Evolutionary conservation across 2,329 filamentous ascomycete genomes (phyloP).

Genomic region (Colletotrichum eleusines): DNA sequence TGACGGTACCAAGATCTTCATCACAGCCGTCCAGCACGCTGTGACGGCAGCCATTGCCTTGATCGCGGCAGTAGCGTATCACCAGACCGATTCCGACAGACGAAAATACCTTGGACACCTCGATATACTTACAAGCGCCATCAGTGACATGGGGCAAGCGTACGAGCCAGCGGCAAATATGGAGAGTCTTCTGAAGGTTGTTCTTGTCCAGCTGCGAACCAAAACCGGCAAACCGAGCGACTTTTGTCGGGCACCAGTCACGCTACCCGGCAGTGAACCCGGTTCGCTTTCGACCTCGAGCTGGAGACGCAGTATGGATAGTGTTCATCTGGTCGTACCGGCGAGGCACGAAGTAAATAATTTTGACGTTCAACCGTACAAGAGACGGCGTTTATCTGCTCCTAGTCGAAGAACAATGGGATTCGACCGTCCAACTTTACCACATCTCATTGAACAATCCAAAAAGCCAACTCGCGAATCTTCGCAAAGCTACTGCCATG

Average conservation of each 20-base stretch:
- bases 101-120: slow-evolving; percentile 60
- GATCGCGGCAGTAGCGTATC: slow-evolving; percentile 60
- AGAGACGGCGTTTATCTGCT: slow-evolving; percentile 48
- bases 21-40: slow-evolving; percentile 65
- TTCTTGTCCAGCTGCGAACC: slow-evolving; percentile 61
- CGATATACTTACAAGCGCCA: slow-evolving; percentile 63
- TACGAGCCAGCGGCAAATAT: slow-evolving; percentile 67
- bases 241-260: slow-evolving; percentile 7
- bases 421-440: slow-evolving; percentile 48
- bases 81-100: slow-evolving; percentile 52
- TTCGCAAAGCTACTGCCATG: slow-evolving; percentile 41
- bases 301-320: slow-evolving; percentile 32
- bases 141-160: slow-evolving; percentile 64
- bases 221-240: slow-evolving; percentile 37
- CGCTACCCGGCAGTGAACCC: slow-evolving; percentile 6
- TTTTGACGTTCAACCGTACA: slow-evolving; percentile 45
- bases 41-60: slow-evolving; percentile 67
- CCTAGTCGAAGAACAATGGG: slow-evolving; percentile 49
- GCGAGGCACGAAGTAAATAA: slow-evolving; percentile 49
- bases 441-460: slow-evolving; percentile 44
- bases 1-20: slow-evolving; percentile 62
- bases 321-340: slow-evolving; percentile 47
- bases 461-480: slow-evolving; percentile 43
- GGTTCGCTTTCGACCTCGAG: slow-evolving; percentile 12
- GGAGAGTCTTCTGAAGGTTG: slow-evolving; percentile 64